Conservation (phyloP, 257 asterid genomes). For the Jacaranda mimosifolia region DNA sequence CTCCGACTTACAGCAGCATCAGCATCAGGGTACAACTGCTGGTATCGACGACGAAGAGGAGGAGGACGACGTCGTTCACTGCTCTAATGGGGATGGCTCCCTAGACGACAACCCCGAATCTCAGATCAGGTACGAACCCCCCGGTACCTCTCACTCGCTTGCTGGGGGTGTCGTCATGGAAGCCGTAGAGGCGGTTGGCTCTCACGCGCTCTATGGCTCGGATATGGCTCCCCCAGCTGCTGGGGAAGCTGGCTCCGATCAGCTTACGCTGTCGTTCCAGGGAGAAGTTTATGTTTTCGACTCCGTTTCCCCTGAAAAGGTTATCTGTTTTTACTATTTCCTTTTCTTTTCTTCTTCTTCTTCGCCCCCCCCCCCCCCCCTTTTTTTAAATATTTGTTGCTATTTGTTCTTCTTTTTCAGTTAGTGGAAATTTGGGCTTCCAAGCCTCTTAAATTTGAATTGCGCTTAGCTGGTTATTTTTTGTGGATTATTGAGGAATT, state of each 20-base stretch:
- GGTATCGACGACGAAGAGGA: constrained; percentile 56
- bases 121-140: constrained; percentile 71
- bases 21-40: constrained; percentile 40
- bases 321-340: too few species aligned
- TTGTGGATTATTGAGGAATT: background rate
- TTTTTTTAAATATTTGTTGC: background rate
- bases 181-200: constrained; percentile 52
- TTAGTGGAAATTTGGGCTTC: constrained; percentile 22
- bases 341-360: constrained; percentile 4
- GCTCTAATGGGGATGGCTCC: constrained; percentile 62
- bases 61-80: constrained; percentile 50
- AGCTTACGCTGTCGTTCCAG: constrained; percentile 95
- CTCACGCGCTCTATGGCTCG: constrained; percentile 60
- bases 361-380: too few species aligned
- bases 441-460: background rate
- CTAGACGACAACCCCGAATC: constrained; percentile 48
- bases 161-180: constrained; percentile 44
- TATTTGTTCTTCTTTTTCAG: background rate
- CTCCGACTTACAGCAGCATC: constrained; percentile 51
- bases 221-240: constrained; percentile 45
- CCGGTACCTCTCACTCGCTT: constrained; percentile 62
- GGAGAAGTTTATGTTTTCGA: constrained; percentile 95
- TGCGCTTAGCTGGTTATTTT: background rate
- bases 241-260: constrained; percentile 74
- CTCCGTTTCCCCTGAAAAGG: constrained; percentile 95